Base-by-base conservation (phyloP, 2,329 filamentous ascomycete species). In the Fusarium mundagurra region DNA sequence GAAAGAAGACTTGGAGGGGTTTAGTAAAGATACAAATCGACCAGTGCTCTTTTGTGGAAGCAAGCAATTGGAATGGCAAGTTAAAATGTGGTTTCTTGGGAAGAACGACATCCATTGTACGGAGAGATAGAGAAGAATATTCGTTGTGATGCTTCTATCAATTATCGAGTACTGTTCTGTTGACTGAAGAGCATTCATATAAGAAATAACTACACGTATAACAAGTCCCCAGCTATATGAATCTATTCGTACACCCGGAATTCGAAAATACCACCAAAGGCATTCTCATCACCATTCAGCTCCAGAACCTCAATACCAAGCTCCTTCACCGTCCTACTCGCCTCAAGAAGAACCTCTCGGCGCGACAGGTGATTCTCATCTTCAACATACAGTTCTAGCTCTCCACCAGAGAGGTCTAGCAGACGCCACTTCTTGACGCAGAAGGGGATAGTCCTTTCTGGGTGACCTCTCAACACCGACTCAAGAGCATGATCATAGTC, bases 401-500 rank as follows among this genome's bases (percentile, higher is more conserved):
- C 64, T 4, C 17, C 41, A 1, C 16, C 16, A 5, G 64, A 68
- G 6, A 68, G 64, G 4, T 68, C 55, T 4, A 68, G 1, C 0
- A 68, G 18, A 1, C 66, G 36, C 66, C 66, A 68, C 17, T 68
- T 68, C 41, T 68, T 68, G 1, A 54, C 66, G 7, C 66, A 68
- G 12, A 68, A 68, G 8, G 66, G 66, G 10, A 68, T 68, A 1
- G 34, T 24, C 10, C 66, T 43, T 5, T 68, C 66, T 5, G 66
- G 66, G 11, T 68, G 66, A 13, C 66, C 66, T 63, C 66, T 27
- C 5, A 68, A 9, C 0, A 68, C 66, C 12, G 66, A 68, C 13
- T 68, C 66, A 1, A 68, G 66, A 2, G 66, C 66, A 2, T 68
- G 66, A 18, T 68, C 66, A 20, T 69, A 68, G 47, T 68, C 66